Percentiles rank a stretch among this genome's conserved stretches.
phyloP scores from a whole-genome alignment of 2,329 filamentous ascomycete species.

The Trichoderma sp. region DNA sequence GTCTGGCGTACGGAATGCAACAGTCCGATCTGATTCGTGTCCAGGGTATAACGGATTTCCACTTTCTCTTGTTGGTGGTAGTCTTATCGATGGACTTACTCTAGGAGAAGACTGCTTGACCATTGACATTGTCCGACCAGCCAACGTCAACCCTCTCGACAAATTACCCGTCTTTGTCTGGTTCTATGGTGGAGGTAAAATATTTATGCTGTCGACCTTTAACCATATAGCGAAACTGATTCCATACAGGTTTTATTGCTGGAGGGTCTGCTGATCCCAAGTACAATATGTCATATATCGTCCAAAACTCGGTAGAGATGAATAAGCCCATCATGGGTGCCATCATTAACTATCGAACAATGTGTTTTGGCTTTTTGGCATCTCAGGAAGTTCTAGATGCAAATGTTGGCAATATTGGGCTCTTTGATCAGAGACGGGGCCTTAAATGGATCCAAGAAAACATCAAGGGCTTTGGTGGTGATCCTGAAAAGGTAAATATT shows the following conservation, averaged over 20 bases:
- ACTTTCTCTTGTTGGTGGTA: background rate
- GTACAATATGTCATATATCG: constrained; percentile 3
- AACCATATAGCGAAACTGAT: background rate
- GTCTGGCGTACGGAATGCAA: constrained; percentile 1
- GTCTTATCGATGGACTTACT: background rate
- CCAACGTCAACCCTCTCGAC: background rate
- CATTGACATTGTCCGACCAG: constrained; percentile 2
- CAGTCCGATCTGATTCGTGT: constrained; percentile 2
- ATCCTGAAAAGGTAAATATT: background rate
- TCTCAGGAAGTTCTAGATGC: background rate
- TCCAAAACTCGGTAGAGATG: background rate
- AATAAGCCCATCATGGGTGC: background rate
- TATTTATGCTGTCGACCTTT: background rate
- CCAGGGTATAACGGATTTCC: background rate
- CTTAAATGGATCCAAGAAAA: constrained; percentile 6
- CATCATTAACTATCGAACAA: background rate
- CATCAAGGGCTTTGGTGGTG: background rate
- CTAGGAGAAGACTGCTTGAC: background rate
- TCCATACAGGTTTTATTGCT: background rate
- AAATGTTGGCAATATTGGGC: background rate
- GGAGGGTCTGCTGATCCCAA: background rate
- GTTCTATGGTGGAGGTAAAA: constrained; percentile 6
- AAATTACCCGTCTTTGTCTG: background rate
- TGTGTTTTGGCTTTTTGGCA: background rate
- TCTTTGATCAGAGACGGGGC: background rate